Evolutionary conservation across 2,329 filamentous ascomycete genomes (phyloP).

Genomic region (Graphilbum fragrans): DNA sequence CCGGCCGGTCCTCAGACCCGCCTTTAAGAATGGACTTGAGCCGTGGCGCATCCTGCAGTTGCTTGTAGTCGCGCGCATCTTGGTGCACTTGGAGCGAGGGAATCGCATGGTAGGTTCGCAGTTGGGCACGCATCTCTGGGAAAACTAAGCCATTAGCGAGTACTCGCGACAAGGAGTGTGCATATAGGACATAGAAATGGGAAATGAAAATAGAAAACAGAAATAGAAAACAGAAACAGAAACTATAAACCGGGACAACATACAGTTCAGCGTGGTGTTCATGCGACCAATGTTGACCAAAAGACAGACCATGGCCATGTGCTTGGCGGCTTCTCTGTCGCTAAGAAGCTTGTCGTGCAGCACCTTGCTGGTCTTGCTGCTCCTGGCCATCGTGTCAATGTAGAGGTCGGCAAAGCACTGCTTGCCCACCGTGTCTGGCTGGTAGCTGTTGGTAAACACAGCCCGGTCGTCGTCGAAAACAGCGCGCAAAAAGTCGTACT

Average conservation of each 20-base stretch:
- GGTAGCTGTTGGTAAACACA: slow-evolving; percentile 89
- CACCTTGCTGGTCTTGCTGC: slow-evolving; percentile 98
- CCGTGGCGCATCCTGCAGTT: slow-evolving; percentile 88
- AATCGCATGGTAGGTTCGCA: slow-evolving; percentile 96
- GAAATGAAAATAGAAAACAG: slow-evolving; percentile 13
- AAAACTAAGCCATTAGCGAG: slow-evolving; percentile 55
- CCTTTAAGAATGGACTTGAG: slow-evolving; percentile 97
- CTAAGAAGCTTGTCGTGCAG: slow-evolving; percentile 91
- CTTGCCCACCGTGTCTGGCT: slow-evolving; percentile 44
- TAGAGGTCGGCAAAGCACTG: slow-evolving; percentile 91
- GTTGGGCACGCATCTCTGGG: slow-evolving; percentile 95
- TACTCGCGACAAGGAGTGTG: background rate
- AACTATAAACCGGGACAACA: slow-evolving; percentile 20
- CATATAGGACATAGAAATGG: slow-evolving; percentile 3
- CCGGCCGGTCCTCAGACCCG: slow-evolving; percentile 77
- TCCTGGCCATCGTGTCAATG: slow-evolving; percentile 96
- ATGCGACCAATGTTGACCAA: slow-evolving; percentile 95
- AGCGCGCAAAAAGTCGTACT: slow-evolving; percentile 71
- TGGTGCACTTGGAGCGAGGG: slow-evolving; percentile 91
- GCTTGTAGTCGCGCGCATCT: slow-evolving; percentile 93
- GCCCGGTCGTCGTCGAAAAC: slow-evolving; percentile 63
- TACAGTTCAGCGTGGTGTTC: slow-evolving; percentile 98
- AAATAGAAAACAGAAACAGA: background rate
- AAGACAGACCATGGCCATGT: slow-evolving; percentile 98
- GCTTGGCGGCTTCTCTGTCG: slow-evolving; percentile 83